Evolutionary conservation across 192 early-diverging fungal genomes (phyloP).

Genomic region (Coemansia umbellata): DNA sequence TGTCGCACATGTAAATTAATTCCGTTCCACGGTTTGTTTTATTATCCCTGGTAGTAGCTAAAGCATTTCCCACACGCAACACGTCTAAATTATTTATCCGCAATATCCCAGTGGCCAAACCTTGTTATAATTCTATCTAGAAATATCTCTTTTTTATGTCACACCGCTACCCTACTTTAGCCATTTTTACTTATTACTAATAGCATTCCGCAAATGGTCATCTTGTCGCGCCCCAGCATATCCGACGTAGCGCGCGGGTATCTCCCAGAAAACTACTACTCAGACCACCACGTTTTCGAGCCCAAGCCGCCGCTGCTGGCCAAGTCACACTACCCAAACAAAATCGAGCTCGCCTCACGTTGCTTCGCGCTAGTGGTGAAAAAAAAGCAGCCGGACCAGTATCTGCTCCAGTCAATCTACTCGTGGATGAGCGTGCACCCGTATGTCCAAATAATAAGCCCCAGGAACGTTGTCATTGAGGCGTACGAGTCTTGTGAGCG

Average conservation of each 20-base stretch:
- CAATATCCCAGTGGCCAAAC: no score
- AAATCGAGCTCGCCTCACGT: conserved; percentile 28
- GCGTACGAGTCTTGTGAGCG: conserved; percentile 27
- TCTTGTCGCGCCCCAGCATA: no score
- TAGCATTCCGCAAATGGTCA: no score
- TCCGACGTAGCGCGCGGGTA: conserved; percentile 18
- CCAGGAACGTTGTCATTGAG: conserved; percentile 26
- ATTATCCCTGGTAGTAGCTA: no score
- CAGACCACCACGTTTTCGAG: conserved; percentile 19
- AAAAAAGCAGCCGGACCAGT: background rate
- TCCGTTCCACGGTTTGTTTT: no score
- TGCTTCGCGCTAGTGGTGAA: conserved; percentile 22
- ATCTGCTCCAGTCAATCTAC: background rate
- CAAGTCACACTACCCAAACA: conserved; percentile 37
- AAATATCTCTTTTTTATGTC: no score
- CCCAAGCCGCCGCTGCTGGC: conserved; percentile 15
- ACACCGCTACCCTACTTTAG: no score
- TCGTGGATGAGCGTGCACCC: conserved; percentile 45
- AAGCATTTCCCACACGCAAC: no score
- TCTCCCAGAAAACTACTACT: conserved; percentile 28
- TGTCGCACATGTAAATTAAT: no score
- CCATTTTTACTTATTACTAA: no score
- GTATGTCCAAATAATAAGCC: conserved; percentile 14
- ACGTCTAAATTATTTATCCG: no score
- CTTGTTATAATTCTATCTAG: no score